These are phyloP conservation scores for Hyphopichia fennica DNA, from an alignment of 1,139 yeast genomes.

Conservation along the genomic window DNA sequence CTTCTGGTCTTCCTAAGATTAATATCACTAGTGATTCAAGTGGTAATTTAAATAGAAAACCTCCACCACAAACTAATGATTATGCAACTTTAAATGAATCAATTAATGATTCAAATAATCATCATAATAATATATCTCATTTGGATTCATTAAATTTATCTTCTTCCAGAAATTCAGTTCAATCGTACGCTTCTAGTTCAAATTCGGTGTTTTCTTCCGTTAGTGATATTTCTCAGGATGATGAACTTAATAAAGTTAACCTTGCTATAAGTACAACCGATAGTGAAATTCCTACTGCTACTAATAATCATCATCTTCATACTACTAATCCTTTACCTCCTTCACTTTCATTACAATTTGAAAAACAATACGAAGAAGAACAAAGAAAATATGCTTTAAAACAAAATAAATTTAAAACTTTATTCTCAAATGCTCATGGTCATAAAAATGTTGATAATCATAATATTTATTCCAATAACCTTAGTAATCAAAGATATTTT, in stretches of 20 bases:
- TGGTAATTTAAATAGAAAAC: background rate
- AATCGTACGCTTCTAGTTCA: slow-evolving; percentile 7
- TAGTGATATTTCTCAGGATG: slow-evolving; percentile 8
- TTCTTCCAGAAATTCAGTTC: slow-evolving; percentile 2
- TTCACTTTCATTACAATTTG: slow-evolving; percentile 1
- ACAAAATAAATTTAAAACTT: background rate
- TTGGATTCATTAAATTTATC: background rate
- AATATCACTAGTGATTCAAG: slow-evolving; percentile 1
- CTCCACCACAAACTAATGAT: background rate
- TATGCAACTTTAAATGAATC: background rate
- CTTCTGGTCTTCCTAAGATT: background rate
- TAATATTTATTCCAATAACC: background rate
- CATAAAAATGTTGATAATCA: background rate
- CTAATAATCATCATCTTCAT: background rate
- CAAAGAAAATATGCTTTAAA: background rate
- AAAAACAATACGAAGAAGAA: slow-evolving; percentile 1
- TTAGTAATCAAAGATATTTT: slow-evolving; percentile 3
- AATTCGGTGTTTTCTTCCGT: slow-evolving; percentile 12
- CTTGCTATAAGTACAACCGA: background rate
- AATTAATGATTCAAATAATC: background rate
- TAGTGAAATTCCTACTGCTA: background rate
- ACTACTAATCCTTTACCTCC: background rate
- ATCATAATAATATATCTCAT: background rate
- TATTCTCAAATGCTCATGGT: slow-evolving; percentile 2
- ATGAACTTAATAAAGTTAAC: slow-evolving; percentile 4